phyloP scores from a whole-genome alignment of 2,329 filamentous ascomycete species.

The Fusarium sp. region DNA sequence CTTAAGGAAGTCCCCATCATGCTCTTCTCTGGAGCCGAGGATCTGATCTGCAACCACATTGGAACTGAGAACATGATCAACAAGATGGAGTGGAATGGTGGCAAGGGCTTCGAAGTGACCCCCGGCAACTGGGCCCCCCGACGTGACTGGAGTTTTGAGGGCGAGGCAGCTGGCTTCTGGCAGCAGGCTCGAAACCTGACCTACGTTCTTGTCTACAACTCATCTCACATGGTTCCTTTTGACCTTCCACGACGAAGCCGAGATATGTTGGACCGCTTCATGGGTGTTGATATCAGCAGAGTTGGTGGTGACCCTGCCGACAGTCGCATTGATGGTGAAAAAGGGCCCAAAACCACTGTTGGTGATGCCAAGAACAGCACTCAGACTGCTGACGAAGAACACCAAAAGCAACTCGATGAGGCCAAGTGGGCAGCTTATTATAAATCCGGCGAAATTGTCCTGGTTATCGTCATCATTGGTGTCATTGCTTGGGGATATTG shows the following conservation, averaged over 20 bases:
- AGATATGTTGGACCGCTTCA: slow-evolving; percentile 98
- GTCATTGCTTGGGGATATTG: slow-evolving; percentile 80
- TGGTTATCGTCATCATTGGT: slow-evolving; percentile 82
- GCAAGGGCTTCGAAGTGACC: slow-evolving; percentile 87
- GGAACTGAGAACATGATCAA: slow-evolving; percentile 92
- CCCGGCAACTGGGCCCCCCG: slow-evolving; percentile 93
- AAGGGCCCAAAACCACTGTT: slow-evolving; percentile 80
- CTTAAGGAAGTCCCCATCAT: slow-evolving; percentile 81
- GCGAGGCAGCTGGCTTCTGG: slow-evolving; percentile 87
- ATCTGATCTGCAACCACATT: slow-evolving; percentile 96
- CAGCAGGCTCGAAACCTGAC: slow-evolving; percentile 95
- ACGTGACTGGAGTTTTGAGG: slow-evolving; percentile 93
- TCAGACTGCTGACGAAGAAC: slow-evolving; percentile 64
- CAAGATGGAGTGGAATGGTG: slow-evolving; percentile 91
- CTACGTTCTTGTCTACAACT: slow-evolving; percentile 94
- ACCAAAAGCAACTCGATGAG: slow-evolving; percentile 78
- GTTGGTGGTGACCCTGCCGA: slow-evolving; percentile 86
- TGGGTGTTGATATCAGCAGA: slow-evolving; percentile 88
- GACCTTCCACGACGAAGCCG: slow-evolving; percentile 87
- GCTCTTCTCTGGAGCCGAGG: slow-evolving; percentile 92
- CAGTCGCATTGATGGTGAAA: slow-evolving; percentile 86
- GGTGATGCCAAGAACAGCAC: slow-evolving; percentile 71
- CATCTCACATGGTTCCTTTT: slow-evolving; percentile 98
- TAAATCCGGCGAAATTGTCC: slow-evolving; percentile 85
- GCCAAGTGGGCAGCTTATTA: slow-evolving; percentile 92